Conservation (phyloP, 345 rosid species). For the Passiflora organensis region DNA sequence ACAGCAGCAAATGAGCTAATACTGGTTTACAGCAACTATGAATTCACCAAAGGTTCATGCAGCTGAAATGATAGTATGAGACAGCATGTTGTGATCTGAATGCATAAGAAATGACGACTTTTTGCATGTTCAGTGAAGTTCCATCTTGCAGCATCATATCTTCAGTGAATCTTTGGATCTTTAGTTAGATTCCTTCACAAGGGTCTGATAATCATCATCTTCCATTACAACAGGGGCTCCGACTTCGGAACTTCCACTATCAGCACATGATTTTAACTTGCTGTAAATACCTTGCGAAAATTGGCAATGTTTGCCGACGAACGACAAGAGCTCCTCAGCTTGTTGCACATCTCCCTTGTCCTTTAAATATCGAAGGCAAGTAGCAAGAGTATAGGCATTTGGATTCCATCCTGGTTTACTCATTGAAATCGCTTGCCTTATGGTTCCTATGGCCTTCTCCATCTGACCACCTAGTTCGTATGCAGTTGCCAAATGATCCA, state of each 20-base stretch:
- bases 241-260: background rate
- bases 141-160: too few relatives aligned
- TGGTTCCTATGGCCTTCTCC: slow-evolving; percentile 36
- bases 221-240: background rate
- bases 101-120: too few relatives aligned
- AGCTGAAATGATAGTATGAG: too few relatives aligned
- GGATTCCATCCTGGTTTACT: slow-evolving; percentile 30
- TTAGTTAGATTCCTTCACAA: too few relatives aligned
- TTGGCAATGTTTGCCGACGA: slow-evolving; percentile 8
- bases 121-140: too few relatives aligned
- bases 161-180: too few relatives aligned
- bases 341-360: slow-evolving; percentile 18
- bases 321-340: slow-evolving; percentile 16
- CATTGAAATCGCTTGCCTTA: slow-evolving; percentile 33
- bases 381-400: slow-evolving; percentile 20
- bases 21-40: too few relatives aligned
- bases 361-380: slow-evolving; percentile 34
- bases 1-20: too few relatives aligned
- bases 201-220: background rate
- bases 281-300: background rate
- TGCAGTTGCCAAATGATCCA: slow-evolving; percentile 37
- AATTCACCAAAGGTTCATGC: too few relatives aligned
- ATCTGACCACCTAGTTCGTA: slow-evolving; percentile 27
- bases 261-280: background rate
- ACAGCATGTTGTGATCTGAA: too few relatives aligned